A percentile compares a stretch with the other conserved stretches of the same genome.
Conservation (phyloP, 306 rosid species). For the Trifolium dubium region DNA sequence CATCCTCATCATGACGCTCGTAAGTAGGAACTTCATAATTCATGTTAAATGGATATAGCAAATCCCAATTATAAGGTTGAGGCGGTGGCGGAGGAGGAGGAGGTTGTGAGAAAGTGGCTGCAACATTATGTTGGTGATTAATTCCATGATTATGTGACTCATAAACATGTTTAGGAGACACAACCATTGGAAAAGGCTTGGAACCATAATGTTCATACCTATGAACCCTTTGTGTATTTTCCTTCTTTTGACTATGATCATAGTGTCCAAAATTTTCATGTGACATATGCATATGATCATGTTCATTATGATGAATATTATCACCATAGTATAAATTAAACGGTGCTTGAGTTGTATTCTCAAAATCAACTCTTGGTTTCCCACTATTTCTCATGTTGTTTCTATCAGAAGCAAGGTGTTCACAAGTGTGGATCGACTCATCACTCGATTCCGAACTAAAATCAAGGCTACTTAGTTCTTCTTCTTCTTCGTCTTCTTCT, state of each 20-base stretch:
- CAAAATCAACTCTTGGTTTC: conserved; percentile 2
- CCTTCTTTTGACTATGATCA: not conserved
- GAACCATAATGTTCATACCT: conserved; percentile 12
- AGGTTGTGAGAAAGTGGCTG: not conserved
- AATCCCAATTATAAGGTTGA: conserved; percentile 35
- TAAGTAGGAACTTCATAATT: conserved; percentile 16
- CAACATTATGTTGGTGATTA: conserved; percentile 2
- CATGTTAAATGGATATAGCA: conserved; percentile 29
- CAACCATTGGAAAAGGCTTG: conserved; percentile 13
- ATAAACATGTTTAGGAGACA: not conserved
- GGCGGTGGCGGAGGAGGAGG: conserved; percentile 35
- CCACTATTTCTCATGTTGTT: not conserved
- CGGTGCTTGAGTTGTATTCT: conserved; percentile 1
- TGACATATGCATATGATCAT: not conserved
- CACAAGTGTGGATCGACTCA: not conserved
- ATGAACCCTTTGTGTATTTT: not conserved
- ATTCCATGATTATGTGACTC: conserved; percentile 38
- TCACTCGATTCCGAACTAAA: not conserved
- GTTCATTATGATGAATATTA: not conserved
- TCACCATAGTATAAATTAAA: not conserved
- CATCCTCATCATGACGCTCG: conserved; percentile 22
- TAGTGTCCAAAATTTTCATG: conserved; percentile 12
- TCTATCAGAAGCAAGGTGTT: not conserved
- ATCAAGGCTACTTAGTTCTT: conserved; percentile 11
- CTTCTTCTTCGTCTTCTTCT: not conserved